A percentile compares a stretch with the other conserved stretches of the same genome.
Evolutionary conservation across 306 rosid genomes (phyloP).

Genomic region (Cucumis sativus): Cucumber_9930_V3 NC_026656.2:6812001-6812500

Average conservation of each 20-base stretch:
- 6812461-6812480: too few relatives aligned
- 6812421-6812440: too few relatives aligned
- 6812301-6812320: neutral
- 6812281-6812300: neutral
- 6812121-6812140: neutral
- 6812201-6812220: neutral
- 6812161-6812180: too few relatives aligned
- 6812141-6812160: too few relatives aligned
- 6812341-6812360: neutral
- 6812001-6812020: conserved; percentile 8
- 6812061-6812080: neutral
- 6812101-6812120: neutral
- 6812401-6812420: neutral
- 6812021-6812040: neutral
- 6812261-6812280: too few relatives aligned
- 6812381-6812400: neutral
- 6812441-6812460: too few relatives aligned
- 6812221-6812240: neutral
- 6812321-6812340: neutral
- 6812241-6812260: neutral
- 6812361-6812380: neutral
- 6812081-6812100: neutral
- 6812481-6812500: too few relatives aligned
- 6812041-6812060: neutral
- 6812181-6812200: too few relatives aligned